phyloP scores from a whole-genome alignment of 73 alveolate species.

The Stentor roeselii region DNA sequence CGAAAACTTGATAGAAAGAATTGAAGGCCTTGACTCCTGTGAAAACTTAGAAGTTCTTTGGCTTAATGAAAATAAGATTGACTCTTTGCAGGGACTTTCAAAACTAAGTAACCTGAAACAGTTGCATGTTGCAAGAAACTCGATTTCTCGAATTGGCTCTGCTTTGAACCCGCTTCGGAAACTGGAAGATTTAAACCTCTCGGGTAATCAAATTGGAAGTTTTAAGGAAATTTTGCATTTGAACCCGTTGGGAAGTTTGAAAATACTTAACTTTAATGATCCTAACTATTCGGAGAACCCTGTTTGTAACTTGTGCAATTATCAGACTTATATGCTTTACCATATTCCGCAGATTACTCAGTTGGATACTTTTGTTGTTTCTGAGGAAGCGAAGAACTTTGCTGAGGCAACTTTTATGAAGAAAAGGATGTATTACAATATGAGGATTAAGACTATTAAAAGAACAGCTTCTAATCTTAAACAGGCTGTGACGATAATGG shows the following conservation, averaged over 20 bases:
- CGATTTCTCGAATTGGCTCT: constrained; percentile 46
- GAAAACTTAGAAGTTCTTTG: constrained; percentile 61
- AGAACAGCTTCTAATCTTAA: constrained; percentile 32
- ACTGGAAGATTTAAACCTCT: constrained; percentile 53
- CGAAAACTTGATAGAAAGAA: constrained; percentile 56
- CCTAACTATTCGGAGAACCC: constrained; percentile 84
- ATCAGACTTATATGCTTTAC: constrained; percentile 70
- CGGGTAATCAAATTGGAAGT: constrained; percentile 60
- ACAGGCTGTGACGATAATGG: not conserved
- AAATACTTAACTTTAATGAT: constrained; percentile 55
- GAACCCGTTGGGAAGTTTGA: constrained; percentile 59
- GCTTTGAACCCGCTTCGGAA: constrained; percentile 45
- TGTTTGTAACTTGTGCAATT: constrained; percentile 75
- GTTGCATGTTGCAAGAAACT: constrained; percentile 63
- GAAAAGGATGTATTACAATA: constrained; percentile 80
- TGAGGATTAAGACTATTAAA: constrained; percentile 74
- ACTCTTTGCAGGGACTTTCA: constrained; percentile 14
- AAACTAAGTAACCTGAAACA: constrained; percentile 34
- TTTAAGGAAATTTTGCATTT: constrained; percentile 65
- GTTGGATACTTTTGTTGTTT: constrained; percentile 64
- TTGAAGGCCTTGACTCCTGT: constrained; percentile 75
- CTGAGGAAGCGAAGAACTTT: constrained; percentile 68
- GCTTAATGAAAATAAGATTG: constrained; percentile 53
- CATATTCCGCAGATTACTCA: constrained; percentile 34
- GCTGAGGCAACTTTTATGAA: constrained; percentile 85